Evolutionary conservation across 345 rosid genomes (phyloP).

Genomic region (Ceriops zippeliana): DNA sequence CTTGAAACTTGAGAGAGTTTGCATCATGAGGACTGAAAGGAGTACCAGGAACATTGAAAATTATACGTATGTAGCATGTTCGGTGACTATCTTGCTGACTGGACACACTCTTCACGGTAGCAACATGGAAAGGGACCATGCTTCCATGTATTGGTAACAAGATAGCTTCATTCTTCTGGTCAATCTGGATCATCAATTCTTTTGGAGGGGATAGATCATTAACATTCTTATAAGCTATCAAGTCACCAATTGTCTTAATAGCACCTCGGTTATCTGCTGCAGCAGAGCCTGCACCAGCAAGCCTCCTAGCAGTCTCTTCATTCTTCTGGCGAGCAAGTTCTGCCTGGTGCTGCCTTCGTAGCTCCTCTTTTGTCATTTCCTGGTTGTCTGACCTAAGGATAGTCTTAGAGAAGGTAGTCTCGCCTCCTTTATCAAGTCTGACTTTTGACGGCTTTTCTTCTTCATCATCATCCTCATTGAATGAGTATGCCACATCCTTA

Average conservation of each 20-base stretch:
- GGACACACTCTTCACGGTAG: conserved; percentile 80
- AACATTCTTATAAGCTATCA: conserved; percentile 79
- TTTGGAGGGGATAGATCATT: conserved; percentile 76
- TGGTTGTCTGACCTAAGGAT: conserved; percentile 84
- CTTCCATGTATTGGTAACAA: conserved; percentile 82
- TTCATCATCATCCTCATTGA: conserved; percentile 88
- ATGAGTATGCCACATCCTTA: conserved; percentile 84
- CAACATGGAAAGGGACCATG: conserved; percentile 91
- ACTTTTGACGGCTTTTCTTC: conserved; percentile 38
- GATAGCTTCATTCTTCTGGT: conserved; percentile 84
- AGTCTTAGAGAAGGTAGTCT: conserved; percentile 53
- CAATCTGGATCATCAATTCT: conserved; percentile 75
- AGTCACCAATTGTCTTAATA: conserved; percentile 58
- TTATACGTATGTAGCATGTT: conserved; percentile 74
- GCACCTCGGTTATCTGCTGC: conserved; percentile 56
- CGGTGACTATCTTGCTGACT: conserved; percentile 87
- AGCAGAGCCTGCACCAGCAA: conserved; percentile 70
- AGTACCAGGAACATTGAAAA: conserved; percentile 79
- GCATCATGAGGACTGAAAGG: conserved; percentile 80
- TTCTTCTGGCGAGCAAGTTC: conserved; percentile 97
- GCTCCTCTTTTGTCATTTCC: conserved; percentile 89
- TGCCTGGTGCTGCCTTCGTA: conserved; percentile 94
- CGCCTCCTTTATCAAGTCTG: conserved; percentile 39
- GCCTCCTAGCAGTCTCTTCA: conserved; percentile 94
- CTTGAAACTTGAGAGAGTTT: conserved; percentile 61